phyloP scores from a whole-genome alignment of 306 rosid species.

The Potentilla sterilis region DNA sequence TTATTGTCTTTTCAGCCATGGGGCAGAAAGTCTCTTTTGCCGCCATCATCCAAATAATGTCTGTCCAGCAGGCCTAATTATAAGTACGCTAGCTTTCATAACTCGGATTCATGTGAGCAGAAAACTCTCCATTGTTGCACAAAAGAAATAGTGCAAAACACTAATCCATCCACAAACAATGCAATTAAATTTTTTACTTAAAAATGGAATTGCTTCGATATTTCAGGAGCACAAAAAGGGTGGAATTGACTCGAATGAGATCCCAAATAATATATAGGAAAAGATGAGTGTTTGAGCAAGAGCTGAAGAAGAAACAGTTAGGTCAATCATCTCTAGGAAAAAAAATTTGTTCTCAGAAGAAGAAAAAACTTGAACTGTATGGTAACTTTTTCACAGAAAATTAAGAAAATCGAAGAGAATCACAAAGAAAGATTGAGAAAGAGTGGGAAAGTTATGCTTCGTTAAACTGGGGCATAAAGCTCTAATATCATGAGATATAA shows the following conservation, averaged over 20 bases:
- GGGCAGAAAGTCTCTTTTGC: not conserved
- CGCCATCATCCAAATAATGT: not conserved
- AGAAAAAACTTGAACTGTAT: not conserved
- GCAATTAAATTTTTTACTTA: not conserved
- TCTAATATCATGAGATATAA: not conserved
- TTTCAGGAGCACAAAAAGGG: not conserved
- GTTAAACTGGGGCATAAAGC: not conserved
- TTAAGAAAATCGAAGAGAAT: not conserved
- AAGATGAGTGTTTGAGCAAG: not conserved
- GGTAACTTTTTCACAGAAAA: not conserved
- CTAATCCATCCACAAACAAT: not conserved
- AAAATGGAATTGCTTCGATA: not conserved
- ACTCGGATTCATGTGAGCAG: not conserved
- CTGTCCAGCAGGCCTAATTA: not conserved
- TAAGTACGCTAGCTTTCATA: not conserved
- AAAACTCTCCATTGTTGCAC: not conserved
- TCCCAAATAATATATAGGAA: not conserved
- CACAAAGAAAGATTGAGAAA: not conserved
- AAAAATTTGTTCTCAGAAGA: not conserved
- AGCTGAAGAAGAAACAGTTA: not conserved
- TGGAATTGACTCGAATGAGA: not conserved
- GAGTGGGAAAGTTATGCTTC: not conserved
- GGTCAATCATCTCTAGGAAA: not conserved
- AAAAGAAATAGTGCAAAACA: not conserved
- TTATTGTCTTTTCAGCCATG: not conserved